phyloP scores from a whole-genome alignment of 2,329 filamentous ascomycete genomes.

The Calonectria multiphialidica region DNA sequence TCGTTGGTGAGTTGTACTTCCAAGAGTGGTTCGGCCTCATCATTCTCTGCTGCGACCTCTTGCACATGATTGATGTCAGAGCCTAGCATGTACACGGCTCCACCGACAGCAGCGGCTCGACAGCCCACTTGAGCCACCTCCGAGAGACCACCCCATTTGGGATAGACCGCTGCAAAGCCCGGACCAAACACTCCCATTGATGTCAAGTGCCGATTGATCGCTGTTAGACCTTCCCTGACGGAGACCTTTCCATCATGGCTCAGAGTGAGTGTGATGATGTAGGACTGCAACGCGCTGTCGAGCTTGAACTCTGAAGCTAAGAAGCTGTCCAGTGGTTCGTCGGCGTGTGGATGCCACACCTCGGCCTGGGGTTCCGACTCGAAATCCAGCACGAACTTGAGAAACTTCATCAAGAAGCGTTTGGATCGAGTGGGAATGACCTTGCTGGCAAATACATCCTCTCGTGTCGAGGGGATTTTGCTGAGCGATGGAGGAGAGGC shows the following conservation, averaged over 20 bases:
- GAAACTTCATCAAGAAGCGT: conserved; percentile 90
- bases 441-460: conserved; percentile 89
- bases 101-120: conserved; percentile 90
- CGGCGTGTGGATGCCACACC: conserved; percentile 69
- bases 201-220: conserved; percentile 82
- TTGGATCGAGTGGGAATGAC: conserved; percentile 85
- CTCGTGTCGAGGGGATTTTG: conserved; percentile 87
- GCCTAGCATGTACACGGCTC: conserved; percentile 88
- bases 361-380: conserved; percentile 67
- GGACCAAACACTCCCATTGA: conserved; percentile 91
- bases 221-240: conserved; percentile 74
- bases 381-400: conserved; percentile 86
- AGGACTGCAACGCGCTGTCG: conserved; percentile 75
- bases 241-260: conserved; percentile 74
- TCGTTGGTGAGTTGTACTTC: conserved; percentile 68
- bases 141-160: conserved; percentile 92
- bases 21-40: conserved; percentile 45
- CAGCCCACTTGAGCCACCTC: conserved; percentile 94
- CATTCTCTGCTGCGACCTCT: conserved; percentile 25
- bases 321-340: conserved; percentile 68
- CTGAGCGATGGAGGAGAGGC: conserved; percentile 59
- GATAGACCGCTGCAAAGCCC: conserved; percentile 89
- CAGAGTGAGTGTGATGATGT: conserved; percentile 76
- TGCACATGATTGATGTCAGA: conserved; percentile 67
- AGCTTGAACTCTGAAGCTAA: conserved; percentile 74